Evolutionary conservation across 139 green algal species (phyloP).

Genomic region (Tetraselmis chui): DNA sequence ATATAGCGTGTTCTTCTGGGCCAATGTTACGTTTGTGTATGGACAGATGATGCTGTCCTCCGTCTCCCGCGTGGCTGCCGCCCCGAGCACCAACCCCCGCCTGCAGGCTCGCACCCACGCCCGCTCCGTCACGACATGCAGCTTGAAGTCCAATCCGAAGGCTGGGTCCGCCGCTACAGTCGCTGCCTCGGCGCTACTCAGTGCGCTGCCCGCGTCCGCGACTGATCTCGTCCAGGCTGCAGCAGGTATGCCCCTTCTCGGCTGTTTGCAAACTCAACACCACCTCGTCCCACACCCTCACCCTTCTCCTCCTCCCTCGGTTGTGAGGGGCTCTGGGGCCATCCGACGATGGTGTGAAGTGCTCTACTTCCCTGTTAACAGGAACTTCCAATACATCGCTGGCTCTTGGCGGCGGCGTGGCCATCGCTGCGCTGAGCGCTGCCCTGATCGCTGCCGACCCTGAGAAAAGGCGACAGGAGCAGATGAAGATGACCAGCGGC

Average conservation of each 20-base stretch:
- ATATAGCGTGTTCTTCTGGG: no score
- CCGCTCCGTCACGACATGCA: not conserved
- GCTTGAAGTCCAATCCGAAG: not conserved
- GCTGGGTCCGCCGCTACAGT: no score
- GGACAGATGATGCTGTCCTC: not conserved
- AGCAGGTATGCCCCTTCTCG: not conserved
- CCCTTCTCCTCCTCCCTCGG: not conserved
- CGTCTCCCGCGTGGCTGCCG: not conserved
- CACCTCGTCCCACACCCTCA: not conserved
- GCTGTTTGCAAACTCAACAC: not conserved
- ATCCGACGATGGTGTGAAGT: no score
- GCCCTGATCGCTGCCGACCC: slow-evolving; percentile 71
- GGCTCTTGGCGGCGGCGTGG: slow-evolving; percentile 55
- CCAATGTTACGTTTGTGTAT: no score
- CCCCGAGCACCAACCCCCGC: not conserved
- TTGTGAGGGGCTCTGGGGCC: no score
- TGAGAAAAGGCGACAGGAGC: slow-evolving; percentile 56
- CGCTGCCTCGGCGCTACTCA: not conserved
- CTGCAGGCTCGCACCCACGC: not conserved
- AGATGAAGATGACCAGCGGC: slow-evolving; percentile 73
- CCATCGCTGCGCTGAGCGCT: slow-evolving; percentile 60
- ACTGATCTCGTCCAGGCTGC: not conserved
- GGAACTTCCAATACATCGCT: slow-evolving; percentile 14
- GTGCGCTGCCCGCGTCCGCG: not conserved
- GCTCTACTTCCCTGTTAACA: no score